Evolutionary conservation across 1,139 yeast species (phyloP), one percentile per base, ranked within the genome.

Genomic region (Kodamaea sp.): DNA sequence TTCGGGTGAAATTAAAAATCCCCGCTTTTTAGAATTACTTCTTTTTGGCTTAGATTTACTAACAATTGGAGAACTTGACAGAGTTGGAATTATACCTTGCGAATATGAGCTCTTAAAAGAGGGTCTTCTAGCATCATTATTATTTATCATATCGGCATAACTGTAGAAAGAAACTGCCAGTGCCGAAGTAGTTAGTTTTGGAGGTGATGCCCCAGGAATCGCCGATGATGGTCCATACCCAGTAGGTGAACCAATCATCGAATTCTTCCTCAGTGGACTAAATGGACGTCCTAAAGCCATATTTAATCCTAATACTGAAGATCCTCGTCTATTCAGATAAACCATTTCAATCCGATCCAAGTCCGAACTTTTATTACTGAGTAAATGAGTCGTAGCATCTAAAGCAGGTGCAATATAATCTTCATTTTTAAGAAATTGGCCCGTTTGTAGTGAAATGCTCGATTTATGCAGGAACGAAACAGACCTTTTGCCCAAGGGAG

Each of bases 351-450:
- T 78, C 43, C 78, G 75, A 51, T 81, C 84, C 46, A 84, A 70
- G 52, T 81, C 77, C 9, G 84, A 68, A 37, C 67, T 62, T 32
- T 74, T 65, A 50, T 79, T 81, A 31, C 74, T 73, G 37, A 85
- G 69, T 28, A 83, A 72, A 34, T 79, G 72, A 3, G 92, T 78
- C 23, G 90, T 75, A 7, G 90, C 90, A 54, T 86, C 95, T 54
- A 88, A 68, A 7, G 89, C 89, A 2, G 96, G 89, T 1, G 95
- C 89, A 36, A 86, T 84, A 50, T 69, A 79, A 58, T 86, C 88
- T 55, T 86, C 75, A 31, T 59, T 62, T 41, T 64, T 63, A 41
- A 66, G 57, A 34, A 40, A 50, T 32, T 39, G 54, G 31, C 63
- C 62, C n/a, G 54, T 43, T 29, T 41, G 36, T 22, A 41, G 44